phyloP scores from a whole-genome alignment of 2,329 filamentous ascomycete species.

The Biscogniauxia mediterranea region DNA sequence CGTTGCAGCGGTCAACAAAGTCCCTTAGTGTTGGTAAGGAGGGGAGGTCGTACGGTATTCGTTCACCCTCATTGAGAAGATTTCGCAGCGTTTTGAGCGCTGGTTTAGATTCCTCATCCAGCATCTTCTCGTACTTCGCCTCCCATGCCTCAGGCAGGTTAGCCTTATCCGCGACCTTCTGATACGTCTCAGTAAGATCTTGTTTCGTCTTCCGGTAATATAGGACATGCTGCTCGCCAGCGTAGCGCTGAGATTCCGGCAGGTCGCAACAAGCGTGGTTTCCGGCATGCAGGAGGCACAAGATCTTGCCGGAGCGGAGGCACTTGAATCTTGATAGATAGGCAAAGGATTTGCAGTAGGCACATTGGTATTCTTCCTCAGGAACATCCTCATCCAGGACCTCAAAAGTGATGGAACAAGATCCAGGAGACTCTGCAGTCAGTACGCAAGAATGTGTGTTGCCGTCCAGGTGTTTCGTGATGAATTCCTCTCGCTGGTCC shows the following conservation, averaged over 20 bases:
- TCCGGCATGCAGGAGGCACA: constrained; percentile 83
- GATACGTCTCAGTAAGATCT: constrained; percentile 62
- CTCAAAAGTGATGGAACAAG: constrained; percentile 61
- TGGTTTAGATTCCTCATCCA: constrained; percentile 81
- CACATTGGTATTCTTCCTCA: constrained; percentile 91
- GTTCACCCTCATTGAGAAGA: constrained; percentile 89
- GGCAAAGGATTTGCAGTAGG: constrained; percentile 86
- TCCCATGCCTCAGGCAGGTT: constrained; percentile 84
- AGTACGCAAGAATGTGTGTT: constrained; percentile 55
- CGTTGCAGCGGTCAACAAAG: constrained; percentile 94
- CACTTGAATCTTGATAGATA: constrained; percentile 92
- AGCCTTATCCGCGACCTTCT: constrained; percentile 83
- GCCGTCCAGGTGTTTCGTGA: constrained; percentile 60
- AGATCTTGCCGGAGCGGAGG: constrained; percentile 72
- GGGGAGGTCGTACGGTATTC: constrained; percentile 85
- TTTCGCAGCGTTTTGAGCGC: constrained; percentile 82
- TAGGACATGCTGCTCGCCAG: constrained; percentile 69
- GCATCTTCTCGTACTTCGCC: constrained; percentile 79
- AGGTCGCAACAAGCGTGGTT: constrained; percentile 76
- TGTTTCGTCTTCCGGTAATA: constrained; percentile 76
- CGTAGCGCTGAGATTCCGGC: constrained; percentile 63
- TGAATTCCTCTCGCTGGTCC: constrained; percentile 64
- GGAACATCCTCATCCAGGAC: constrained; percentile 72
- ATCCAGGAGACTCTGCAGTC: constrained; percentile 44
- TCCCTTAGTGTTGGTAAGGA: constrained; percentile 78